Base-by-base conservation (phyloP, 768 basidiomycete species). In the Naematelia aurantialba region DNA sequence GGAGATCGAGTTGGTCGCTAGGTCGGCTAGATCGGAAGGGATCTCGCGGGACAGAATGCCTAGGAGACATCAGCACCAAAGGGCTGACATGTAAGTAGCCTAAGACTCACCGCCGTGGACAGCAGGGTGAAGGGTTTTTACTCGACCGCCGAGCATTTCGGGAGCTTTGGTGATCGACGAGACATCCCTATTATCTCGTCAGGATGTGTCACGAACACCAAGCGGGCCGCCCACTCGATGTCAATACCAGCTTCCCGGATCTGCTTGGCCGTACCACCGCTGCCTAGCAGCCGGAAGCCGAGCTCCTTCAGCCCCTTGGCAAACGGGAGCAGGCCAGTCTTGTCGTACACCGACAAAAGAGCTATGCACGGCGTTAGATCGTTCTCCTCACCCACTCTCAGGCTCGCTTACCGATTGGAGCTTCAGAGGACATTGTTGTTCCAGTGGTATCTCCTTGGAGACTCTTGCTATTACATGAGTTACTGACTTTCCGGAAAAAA, bases 101-200 rank as follows among this genome's bases (percentile, higher is more conserved):
- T 26, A 13, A 10, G 11, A 73, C 79, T 44, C 68, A 92, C 93
- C 96, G 75, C 96, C 96, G 69, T 99, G 96, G 19, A 99, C 91
- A 12, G 89, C 92, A 47, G 96, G 96, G 72, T 99, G 96, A 10
- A 99, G 85, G 1, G 96, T 99, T 81, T 99, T 98, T 57, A 98
- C 96, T 67, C 96, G 83, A 24, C 96, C 96, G 54, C 96, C 94
- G 2, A 99, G 83, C 93, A 99, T 98, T 78, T 99, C 96, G 3
- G 96, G 94, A 0, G 92, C 92, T 71, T 93, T 94, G 50, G 96
- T 98, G 78, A 98, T 88, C 74, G 90, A 88, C 3, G 94, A 89
- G 55, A 99, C 92, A 83, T 99, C 96, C 63, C 96, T 99, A 45
- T 57, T 46, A 61, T 25, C 24, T 27, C 21, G 26, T 34, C 21